Base-by-base conservation (phyloP, 2,329 filamentous ascomycete species). In the Purpureocillium lavendulum region DNA sequence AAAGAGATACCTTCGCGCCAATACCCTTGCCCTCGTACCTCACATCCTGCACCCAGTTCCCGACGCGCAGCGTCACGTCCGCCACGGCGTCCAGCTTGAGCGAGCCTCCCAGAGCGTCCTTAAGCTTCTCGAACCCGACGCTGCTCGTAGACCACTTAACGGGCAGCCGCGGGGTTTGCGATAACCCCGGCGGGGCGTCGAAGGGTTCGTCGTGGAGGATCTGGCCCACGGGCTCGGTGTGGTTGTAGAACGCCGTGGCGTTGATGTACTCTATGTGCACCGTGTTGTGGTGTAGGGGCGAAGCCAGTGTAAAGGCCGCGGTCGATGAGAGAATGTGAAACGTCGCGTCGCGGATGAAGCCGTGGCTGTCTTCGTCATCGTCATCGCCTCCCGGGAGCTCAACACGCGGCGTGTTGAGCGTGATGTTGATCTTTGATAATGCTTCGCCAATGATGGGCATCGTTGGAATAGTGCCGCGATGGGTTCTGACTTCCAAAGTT, bases 321-420 rank as follows among this genome's bases (percentile, higher is more conserved):
- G 87, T 88, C 1, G 87, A 94, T 13, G 86, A 84, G 46, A 92
- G 73, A 38, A 97, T 62, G 62, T 97, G 88, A 61, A 98, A 81
- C 7, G 82, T 90, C 10, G 89, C 86, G 50, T 87, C 81, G 56
- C 83, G 77, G 50, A 98, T 87, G 58, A 97, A 96, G 47, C 79
- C 78, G 10, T 64, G 60, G 12, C 66, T 56, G 24, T 57, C 54
- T 8, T 57, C 53, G 11, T 56, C 55, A 16, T 60, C 61, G 56
- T 62, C 50, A 4, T 52, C 55, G n/a, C 55, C 52, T 54, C 71
- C 70, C 13, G 80, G 82, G 2, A 77, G 60, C 2, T 67, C 66
- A 32, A 95, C 63, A 14, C 69, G 73, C 0, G 90, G 89, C 1
- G 87, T 75, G 2, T 80, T 73, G 15, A 95, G 63, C 1, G 82